These are phyloP conservation scores for Pichia sp. DNA, from an alignment of 1,139 yeast species.

Conservation along the genomic window DNA sequence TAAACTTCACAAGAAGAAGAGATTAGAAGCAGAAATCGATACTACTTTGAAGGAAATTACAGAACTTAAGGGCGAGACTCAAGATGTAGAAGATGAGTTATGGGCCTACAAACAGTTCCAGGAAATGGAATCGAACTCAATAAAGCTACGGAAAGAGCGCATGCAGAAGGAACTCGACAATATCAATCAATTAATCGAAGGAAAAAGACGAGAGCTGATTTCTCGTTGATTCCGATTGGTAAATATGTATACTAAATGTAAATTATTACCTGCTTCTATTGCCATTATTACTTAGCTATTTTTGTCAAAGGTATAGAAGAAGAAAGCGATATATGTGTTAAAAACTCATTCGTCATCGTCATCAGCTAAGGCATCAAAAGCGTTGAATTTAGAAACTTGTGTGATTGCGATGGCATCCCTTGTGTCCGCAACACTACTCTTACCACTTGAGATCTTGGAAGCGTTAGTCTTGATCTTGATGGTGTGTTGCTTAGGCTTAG, in stretches of 20 bases:
- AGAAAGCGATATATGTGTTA: background rate
- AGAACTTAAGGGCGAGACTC: background rate
- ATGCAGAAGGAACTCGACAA: slow-evolving; percentile 16
- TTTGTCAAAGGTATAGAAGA: background rate
- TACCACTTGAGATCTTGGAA: slow-evolving; percentile 68
- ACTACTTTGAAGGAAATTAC: background rate
- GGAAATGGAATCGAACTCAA: slow-evolving; percentile 10
- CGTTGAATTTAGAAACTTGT: slow-evolving; percentile 63
- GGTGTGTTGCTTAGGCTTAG: slow-evolving; percentile 37
- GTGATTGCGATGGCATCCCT: slow-evolving; percentile 67
- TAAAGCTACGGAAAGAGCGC: slow-evolving; percentile 7
- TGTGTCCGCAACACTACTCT: slow-evolving; percentile 58
- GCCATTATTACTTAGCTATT: background rate
- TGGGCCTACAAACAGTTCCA: slow-evolving; percentile 7
- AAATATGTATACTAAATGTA: background rate
- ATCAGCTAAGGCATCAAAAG: slow-evolving; percentile 70
- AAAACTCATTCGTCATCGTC: slow-evolving; percentile 44
- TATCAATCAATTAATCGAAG: slow-evolving; percentile 11
- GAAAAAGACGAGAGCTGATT: slow-evolving; percentile 3
- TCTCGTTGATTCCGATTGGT: background rate
- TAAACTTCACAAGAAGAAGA: background rate
- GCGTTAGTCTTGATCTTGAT: slow-evolving; percentile 63
- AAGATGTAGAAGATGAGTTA: slow-evolving; percentile 9
- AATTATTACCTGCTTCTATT: background rate
- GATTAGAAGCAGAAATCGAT: background rate